Percentiles rank a stretch among this genome's conserved stretches.
Conservation (phyloP, 2,329 filamentous ascomycete genomes). For the Aspergillus caelatus region DNA sequence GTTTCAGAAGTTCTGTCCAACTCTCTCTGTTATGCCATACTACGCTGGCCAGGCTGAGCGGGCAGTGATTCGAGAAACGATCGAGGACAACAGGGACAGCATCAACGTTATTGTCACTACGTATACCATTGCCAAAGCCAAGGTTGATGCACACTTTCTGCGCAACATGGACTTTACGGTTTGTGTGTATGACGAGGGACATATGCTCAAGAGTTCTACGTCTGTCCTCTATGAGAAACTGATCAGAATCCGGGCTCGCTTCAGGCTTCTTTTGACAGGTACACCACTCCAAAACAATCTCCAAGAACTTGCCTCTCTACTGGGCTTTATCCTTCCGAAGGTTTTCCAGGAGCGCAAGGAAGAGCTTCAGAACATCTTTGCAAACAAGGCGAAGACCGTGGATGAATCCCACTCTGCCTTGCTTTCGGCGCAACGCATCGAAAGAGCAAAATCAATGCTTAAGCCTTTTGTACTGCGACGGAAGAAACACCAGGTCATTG, state of each 20-base stretch:
- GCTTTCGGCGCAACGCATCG: slow-evolving; percentile 83
- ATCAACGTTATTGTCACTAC: slow-evolving; percentile 74
- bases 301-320: slow-evolving; percentile 83
- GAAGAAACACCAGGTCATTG: slow-evolving; percentile 89
- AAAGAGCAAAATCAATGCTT: slow-evolving; percentile 85
- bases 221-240: slow-evolving; percentile 81
- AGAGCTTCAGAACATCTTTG: slow-evolving; percentile 84
- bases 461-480: slow-evolving; percentile 92
- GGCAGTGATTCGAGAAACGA: slow-evolving; percentile 66
- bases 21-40: slow-evolving; percentile 71
- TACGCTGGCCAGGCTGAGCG: slow-evolving; percentile 71
- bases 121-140: slow-evolving; percentile 67
- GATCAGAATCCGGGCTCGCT: slow-evolving; percentile 74
- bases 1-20: slow-evolving; percentile 83
- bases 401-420: slow-evolving; percentile 74
- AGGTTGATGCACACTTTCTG: slow-evolving; percentile 66
- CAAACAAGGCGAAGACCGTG: slow-evolving; percentile 83
- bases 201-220: slow-evolving; percentile 85
- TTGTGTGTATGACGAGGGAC: slow-evolving; percentile 90
- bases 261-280: slow-evolving; percentile 83
- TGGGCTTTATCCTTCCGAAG: slow-evolving; percentile 89
- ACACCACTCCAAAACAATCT: slow-evolving; percentile 97
- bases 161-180: slow-evolving; percentile 59
- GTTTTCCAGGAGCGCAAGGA: slow-evolving; percentile 78
- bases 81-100: slow-evolving; percentile 64